A percentile compares a stretch with the other conserved stretches of the same genome.
Conservation (phyloP, 352 stramenopile genomes). For the Stephanocyclus meneghinianus region DNA sequence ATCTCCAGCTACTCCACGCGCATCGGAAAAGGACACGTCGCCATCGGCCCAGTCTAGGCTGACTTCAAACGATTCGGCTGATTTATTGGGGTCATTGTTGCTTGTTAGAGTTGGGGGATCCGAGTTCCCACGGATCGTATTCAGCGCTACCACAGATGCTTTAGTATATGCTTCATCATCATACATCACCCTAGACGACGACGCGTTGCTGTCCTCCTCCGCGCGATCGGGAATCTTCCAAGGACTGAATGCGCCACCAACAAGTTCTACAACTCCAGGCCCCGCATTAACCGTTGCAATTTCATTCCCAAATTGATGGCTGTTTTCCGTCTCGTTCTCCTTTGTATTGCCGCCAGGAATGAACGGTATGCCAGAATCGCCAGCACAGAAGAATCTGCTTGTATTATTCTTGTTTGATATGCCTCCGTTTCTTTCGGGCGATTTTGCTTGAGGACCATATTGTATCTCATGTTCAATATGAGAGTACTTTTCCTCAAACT, state of each 20-base stretch:
- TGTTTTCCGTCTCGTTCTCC: background rate
- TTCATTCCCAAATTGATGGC: no score
- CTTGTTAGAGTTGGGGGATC: background rate
- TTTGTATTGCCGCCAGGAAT: conserved; percentile 3
- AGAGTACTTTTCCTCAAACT: conserved; percentile 62
- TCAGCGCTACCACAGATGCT: conserved; percentile 23
- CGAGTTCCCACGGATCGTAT: conserved; percentile 15
- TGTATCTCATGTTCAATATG: conserved; percentile 21
- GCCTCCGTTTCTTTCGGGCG: conserved; percentile 7
- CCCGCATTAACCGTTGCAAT: no score
- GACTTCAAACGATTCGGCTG: conserved; percentile 23
- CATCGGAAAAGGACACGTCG: background rate
- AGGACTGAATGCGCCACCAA: conserved; percentile 55
- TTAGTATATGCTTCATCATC: conserved; percentile 38
- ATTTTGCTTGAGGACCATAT: conserved; percentile 4
- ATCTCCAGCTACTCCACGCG: background rate
- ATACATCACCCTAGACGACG: conserved; percentile 25
- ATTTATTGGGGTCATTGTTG: background rate
- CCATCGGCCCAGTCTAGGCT: conserved; percentile 2
- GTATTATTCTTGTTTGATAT: background rate
- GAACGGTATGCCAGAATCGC: conserved; percentile 5
- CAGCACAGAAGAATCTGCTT: conserved; percentile 31
- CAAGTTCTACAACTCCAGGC: conserved; percentile 40
- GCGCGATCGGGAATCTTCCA: conserved; percentile 51
- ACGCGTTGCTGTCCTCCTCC: conserved; percentile 48